Base-by-base conservation (phyloP, 2,329 filamentous ascomycete genomes). In the Neofusicoccum parvum region DNA sequence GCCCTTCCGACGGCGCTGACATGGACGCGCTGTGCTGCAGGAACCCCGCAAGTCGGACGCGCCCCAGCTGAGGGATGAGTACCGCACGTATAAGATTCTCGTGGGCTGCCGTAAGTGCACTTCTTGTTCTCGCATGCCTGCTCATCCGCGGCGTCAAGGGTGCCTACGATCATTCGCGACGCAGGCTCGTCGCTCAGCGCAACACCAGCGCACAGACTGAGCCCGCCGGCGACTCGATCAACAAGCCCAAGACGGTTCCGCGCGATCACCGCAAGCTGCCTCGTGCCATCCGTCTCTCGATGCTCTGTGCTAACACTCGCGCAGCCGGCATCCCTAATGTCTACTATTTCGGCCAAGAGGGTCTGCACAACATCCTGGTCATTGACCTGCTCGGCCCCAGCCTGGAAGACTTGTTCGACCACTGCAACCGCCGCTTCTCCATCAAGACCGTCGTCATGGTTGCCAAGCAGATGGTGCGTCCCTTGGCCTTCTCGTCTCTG, bases 401-500 rank as follows among this genome's bases (percentile, higher is more conserved):
- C 69, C 86, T 99, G 67, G 94, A 99, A 78, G 94, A 99, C 76
- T 87, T 99, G 20, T 99, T 99, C 77, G 94, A 99, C 77, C 93
- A 96, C 80, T 99, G 94, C 83, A 95, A 95, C 76, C 87, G 94
- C 72, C 90, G 94, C 72, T 99, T 99, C 82, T 90, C 91, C 6
- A 94, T 94, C 79, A 98, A 99, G 87, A 99, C 95, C 0, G 94
- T 97, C 12, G 94, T 98, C 68, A 97, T 98, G 95, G 94, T 98
- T 65, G 94, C 95, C 50, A 98, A 98, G 83, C 94, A 99, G 80
- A 98, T 98, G 95, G 90, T 93, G 79, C 64, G 83, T 80, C 50
- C 32, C n/a, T 20, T 60, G 11, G 34, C 5, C 32, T 14, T 15
- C 12, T 5, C n/a, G 23, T 15, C 20, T 9, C 6, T 73, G 58